Base-by-base conservation (phyloP, 2,329 filamentous ascomycete genomes). In the Lecanicillium sp. region DNA sequence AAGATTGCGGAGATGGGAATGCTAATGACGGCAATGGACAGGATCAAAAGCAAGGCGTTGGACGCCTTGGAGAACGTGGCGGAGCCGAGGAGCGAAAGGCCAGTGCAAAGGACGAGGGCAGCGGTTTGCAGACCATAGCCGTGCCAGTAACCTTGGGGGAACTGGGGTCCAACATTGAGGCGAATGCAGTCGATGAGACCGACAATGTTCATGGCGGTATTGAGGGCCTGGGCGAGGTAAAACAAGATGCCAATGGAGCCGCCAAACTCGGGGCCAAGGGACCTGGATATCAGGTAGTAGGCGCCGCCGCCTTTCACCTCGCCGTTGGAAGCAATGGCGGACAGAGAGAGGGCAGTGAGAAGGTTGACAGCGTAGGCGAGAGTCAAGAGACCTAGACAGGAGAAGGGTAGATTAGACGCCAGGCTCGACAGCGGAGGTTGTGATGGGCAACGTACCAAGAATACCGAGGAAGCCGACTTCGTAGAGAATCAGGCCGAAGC, bases 211-310 rank as follows among this genome's bases (percentile, higher is more conserved):
- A 94, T 77, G 28, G 84, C 84, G 1, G 87, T 88, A 55, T 90
- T 94, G 53, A 94, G 77, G 3, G 85, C 82, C 47, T 87, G 85
- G n/a, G 87, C 86, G n/a, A 94, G 68, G 56, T 92, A 94, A 60
- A 94, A 94, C 11, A 94, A 77, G 17, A 94, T 72, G 2, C 87
- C 87, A 46, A 94, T 94, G 2, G 85, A 87, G 13, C 87, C 87
- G 18, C 87, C 87, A 55, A 94, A 94, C 53, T 94, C 87, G 6
- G 87, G 87, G 0, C 87, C 87, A 4, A 94, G 65, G 32, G 84
- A 89, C 44, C 87, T 75, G 6, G 87, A 94, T 41, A 94, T 94
- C 41, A 94, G 68, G 52, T 90, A 94, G 56, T 94, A 94, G 28
- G 87, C 86, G 37, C 87, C 87, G 12, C 87, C 87, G 12, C 87